phyloP scores from a whole-genome alignment of 306 rosid species.

The Malus asiatica region DNA sequence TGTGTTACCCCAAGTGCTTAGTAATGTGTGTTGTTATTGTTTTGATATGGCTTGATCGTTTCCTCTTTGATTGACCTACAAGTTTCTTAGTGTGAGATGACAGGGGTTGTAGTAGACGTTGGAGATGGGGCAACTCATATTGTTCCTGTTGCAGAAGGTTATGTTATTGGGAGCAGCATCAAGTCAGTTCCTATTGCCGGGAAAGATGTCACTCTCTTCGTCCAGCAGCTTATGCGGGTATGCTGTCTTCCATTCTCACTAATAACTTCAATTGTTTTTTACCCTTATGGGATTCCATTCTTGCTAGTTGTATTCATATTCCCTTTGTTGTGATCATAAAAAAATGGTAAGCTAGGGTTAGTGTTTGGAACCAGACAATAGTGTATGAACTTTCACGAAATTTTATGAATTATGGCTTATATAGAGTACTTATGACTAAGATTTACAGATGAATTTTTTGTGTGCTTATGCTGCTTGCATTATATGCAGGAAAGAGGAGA shows the following conservation, averaged over 20 bases:
- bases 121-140: constrained; percentile 97
- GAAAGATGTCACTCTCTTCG: constrained; percentile 84
- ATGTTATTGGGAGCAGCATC: constrained; percentile 97
- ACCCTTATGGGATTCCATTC: neutral
- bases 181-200: constrained; percentile 90
- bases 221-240: constrained; percentile 99
- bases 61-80: constrained; percentile 40
- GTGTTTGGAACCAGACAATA: neutral
- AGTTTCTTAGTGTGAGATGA: constrained; percentile 95
- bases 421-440: neutral
- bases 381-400: neutral
- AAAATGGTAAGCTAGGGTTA: neutral
- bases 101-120: constrained; percentile 96
- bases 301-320: neutral
- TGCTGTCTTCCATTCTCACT: constrained; percentile 13
- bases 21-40: neutral
- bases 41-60: neutral
- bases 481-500: constrained; percentile 95
- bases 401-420: neutral
- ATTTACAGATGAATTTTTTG: neutral
- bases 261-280: neutral
- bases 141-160: constrained; percentile 99
- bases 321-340: neutral
- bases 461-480: constrained; percentile 21
- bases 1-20: neutral